A percentile compares a stretch with the other conserved stretches of the same genome.
Evolutionary conservation across 2,329 filamentous ascomycete species (phyloP).

Genomic region (Mollisia scopiformis): DNA sequence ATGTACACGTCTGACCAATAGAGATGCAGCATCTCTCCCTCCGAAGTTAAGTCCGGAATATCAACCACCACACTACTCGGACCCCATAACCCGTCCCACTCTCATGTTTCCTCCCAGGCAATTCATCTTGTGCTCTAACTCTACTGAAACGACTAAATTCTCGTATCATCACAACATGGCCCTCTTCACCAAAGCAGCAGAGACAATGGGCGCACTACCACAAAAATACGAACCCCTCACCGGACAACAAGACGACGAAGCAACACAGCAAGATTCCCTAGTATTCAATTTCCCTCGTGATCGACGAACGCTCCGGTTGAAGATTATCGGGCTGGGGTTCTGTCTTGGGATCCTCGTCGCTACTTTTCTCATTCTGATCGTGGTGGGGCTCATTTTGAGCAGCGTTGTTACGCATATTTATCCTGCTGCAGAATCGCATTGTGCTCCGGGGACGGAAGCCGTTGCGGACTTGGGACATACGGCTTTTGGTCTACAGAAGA

Average conservation of each 20-base stretch:
- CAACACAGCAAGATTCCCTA: not conserved
- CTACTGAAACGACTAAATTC: not conserved
- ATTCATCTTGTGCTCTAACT: not conserved
- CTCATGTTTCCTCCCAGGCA: no score
- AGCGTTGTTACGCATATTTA: not conserved
- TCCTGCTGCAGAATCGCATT: not conserved
- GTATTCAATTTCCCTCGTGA: not conserved
- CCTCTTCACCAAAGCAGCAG: not conserved
- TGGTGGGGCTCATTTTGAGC: not conserved
- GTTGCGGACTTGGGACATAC: not conserved
- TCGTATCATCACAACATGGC: not conserved
- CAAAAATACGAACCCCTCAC: not conserved
- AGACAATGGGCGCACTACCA: not conserved
- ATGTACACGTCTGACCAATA: no score
- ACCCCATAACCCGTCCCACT: no score
- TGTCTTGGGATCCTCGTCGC: not conserved
- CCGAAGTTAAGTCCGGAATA: no score
- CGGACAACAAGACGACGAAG: not conserved
- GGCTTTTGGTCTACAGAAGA: not conserved
- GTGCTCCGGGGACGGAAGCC: not conserved
- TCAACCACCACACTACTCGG: no score
- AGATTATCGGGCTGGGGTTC: not conserved
- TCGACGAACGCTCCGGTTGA: not conserved
- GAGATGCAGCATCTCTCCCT: no score
- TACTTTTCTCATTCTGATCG: not conserved